Evolutionary conservation across 441 rosid genomes (phyloP).

Genomic region (Populus hybrid): DNA sequence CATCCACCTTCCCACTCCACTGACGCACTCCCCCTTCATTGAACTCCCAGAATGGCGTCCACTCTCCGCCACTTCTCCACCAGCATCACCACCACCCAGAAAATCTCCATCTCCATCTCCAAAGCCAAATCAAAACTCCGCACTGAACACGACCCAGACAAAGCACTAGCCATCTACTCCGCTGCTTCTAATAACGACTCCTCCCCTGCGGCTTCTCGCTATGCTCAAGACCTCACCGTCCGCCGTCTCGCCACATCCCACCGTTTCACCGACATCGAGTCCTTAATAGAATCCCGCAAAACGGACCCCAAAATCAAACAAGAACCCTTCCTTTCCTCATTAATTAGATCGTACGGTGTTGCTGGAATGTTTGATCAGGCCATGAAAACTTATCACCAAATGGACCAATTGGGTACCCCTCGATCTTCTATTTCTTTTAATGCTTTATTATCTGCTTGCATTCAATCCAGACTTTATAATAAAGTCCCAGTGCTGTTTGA

Average conservation of each 20-base stretch:
- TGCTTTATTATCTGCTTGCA: slow-evolving; percentile 52
- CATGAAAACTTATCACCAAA: slow-evolving; percentile 49
- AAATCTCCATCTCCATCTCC: slow-evolving; percentile 31
- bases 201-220: slow-evolving; percentile 53
- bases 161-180: slow-evolving; percentile 62
- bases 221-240: slow-evolving; percentile 63
- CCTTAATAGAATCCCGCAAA: slow-evolving; percentile 64
- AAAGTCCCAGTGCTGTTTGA: slow-evolving; percentile 54
- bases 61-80: slow-evolving; percentile 33
- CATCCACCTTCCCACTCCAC: background rate
- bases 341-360: slow-evolving; percentile 68
- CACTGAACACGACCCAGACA: slow-evolving; percentile 61
- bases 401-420: slow-evolving; percentile 61
- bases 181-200: slow-evolving; percentile 40
- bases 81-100: slow-evolving; percentile 28
- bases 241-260: slow-evolving; percentile 68
- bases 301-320: slow-evolving; percentile 45
- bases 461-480: slow-evolving; percentile 40
- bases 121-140: slow-evolving; percentile 56
- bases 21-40: background rate
- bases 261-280: slow-evolving; percentile 61
- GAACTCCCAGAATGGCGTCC: slow-evolving; percentile 28
- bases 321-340: no score
- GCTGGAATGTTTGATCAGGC: slow-evolving; percentile 79
- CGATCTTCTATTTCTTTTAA: slow-evolving; percentile 65